Evolutionary conservation across 345 rosid genomes (phyloP), one percentile per base, ranked within the genome.

Genomic region (Gynandropsis gynandra): DNA sequence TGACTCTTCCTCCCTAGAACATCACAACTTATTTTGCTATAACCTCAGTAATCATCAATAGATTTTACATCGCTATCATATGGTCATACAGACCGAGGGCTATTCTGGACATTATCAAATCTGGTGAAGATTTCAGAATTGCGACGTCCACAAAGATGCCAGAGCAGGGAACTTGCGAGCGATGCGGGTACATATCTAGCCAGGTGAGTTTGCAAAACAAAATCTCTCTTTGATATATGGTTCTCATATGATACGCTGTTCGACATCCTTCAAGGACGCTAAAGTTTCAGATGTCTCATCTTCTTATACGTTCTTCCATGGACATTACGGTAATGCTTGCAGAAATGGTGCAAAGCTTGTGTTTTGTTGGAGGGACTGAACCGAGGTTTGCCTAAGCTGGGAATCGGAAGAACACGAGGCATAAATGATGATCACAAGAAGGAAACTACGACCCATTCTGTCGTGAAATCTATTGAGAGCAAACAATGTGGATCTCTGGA

Each of bases 341-440:
- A 90, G 95, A 90, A 80, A 85, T 80, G 92, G 95, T 84, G 96
- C 49, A 87, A 92, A 72, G 95, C 98, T 41, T 87, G 98, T 58
- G 87, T 84, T 52, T 70, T 87, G 72, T 82, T 92, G 47, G 89
- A 87, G 56, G 96, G 93, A 70, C 67, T 92, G 58, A 92, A 90
- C 58, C 76, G 78, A 12, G 98, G 98, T 29, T 66, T 90, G 70
- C 96, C 95, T 16, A 84, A 79, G 74, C 61, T 87, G 63, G 96
- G 98, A 12, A 87, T 90, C 20, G 92, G 89, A 41, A 73, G 95
- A 58, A 64, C 58, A 42, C 70, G 77, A 53, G 83, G 72, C 55
- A 47, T 50, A 18, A 66, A 71, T 46, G 49, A 47, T 47, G 82
- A 74, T 47, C 55, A 12, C 10, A 65, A 44, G 58, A 75, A 67